Percentiles rank a stretch among this genome's conserved stretches.
These are phyloP conservation scores for Pisolithus marmoratus DNA, from an alignment of 768 basidiomycete genomes.

Conservation along the genomic window DNA sequence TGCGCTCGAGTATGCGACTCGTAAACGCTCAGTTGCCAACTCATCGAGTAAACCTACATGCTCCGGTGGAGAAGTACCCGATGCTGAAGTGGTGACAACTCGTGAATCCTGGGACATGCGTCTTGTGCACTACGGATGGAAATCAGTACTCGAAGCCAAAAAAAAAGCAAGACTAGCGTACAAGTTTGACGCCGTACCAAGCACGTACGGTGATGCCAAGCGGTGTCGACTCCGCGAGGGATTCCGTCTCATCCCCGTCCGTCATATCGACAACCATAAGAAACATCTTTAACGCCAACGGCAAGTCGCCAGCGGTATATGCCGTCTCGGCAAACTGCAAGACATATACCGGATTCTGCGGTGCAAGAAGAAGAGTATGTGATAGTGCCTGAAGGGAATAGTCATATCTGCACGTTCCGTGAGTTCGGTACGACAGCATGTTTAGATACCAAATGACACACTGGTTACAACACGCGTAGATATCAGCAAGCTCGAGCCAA, in stretches of 20 bases:
- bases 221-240: constrained; percentile 45
- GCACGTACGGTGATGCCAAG: constrained; percentile 58
- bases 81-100: constrained; percentile 41
- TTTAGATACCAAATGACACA: constrained; percentile 31
- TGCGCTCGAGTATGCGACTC: constrained; percentile 53
- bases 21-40: constrained; percentile 65
- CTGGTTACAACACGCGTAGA: constrained; percentile 73
- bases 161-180: constrained; percentile 30
- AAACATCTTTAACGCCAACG: constrained; percentile 75
- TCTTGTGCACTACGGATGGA: constrained; percentile 47
- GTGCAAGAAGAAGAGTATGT: constrained; percentile 75
- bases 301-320: constrained; percentile 70
- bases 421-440: neutral
- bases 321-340: constrained; percentile 88
- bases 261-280: constrained; percentile 77
- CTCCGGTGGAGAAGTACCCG: constrained; percentile 51
- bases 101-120: constrained; percentile 42
- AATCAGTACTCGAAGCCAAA: neutral
- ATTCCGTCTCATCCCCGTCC: constrained; percentile 47
- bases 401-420: constrained; percentile 49
- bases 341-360: constrained; percentile 81
- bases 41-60: constrained; percentile 58
- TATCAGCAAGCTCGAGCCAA: constrained; percentile 82
- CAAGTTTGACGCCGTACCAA: constrained; percentile 82
- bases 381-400: constrained; percentile 69